Conservation (phyloP, 345 rosid genomes). For the Acer campestre region DNA sequence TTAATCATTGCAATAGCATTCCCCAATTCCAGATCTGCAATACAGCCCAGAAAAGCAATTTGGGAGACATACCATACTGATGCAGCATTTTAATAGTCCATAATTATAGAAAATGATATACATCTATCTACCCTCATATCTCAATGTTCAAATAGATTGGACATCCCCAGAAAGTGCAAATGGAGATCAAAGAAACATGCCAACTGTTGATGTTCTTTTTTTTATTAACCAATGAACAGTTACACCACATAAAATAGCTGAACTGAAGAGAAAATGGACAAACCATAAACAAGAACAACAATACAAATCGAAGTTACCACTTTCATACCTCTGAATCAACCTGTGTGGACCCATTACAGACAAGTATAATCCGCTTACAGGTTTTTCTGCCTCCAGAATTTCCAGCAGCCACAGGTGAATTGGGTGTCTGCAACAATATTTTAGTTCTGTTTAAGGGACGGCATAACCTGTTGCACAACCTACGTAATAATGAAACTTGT, state of each 20-base stretch:
- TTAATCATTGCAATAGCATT: background rate
- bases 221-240: no score
- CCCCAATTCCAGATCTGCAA: background rate
- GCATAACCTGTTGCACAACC: slow-evolving; percentile 12
- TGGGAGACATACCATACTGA: background rate
- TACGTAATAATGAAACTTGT: background rate
- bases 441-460: slow-evolving; percentile 25
- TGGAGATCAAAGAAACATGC: background rate
- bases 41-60: background rate
- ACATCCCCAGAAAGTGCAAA: background rate
- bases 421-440: slow-evolving; percentile 74
- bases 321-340: slow-evolving; percentile 50
- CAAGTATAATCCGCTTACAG: slow-evolving; percentile 72
- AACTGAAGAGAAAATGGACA: background rate
- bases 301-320: background rate
- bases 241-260: background rate
- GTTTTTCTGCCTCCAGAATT: slow-evolving; percentile 73
- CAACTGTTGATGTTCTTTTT: background rate
- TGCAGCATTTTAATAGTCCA: slow-evolving; percentile 1
- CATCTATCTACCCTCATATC: background rate
- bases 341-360: slow-evolving; percentile 70
- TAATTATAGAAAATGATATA: background rate
- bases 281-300: background rate
- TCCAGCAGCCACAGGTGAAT: slow-evolving; percentile 75
- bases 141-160: background rate